These are phyloP conservation scores for Colletotrichum australisinense DNA, from an alignment of 2,329 filamentous ascomycete genomes.

Conservation along the genomic window DNA sequence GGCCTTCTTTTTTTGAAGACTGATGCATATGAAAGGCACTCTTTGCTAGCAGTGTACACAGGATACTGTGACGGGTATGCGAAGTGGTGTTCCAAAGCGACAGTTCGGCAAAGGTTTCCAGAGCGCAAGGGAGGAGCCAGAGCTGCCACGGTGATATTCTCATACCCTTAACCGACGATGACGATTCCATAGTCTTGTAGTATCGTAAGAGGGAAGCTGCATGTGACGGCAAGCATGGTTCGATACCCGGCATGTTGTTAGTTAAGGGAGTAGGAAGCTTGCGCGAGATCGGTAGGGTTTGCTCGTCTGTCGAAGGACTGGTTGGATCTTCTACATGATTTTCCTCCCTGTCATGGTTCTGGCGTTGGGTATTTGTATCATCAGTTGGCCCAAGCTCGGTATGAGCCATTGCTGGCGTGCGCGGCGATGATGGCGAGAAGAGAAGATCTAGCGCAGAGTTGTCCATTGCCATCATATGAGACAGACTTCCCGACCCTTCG, in stretches of 20 bases:
- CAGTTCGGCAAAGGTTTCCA: slow-evolving; percentile 54
- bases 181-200: slow-evolving; percentile 45
- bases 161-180: slow-evolving; percentile 44
- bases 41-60: slow-evolving; percentile 53
- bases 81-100: slow-evolving; percentile 52
- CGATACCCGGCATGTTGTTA: background rate
- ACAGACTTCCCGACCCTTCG: background rate
- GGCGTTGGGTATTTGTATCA: background rate
- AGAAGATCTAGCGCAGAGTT: background rate
- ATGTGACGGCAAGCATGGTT: slow-evolving; percentile 32
- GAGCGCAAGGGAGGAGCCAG: slow-evolving; percentile 53
- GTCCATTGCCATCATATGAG: slow-evolving; percentile 15
- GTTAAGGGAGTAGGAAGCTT: background rate
- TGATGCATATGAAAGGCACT: slow-evolving; percentile 54
- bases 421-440: background rate
- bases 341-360: background rate
- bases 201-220: slow-evolving; percentile 43
- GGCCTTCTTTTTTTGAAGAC: slow-evolving; percentile 1
- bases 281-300: background rate
- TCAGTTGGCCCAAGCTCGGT: background rate
- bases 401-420: background rate
- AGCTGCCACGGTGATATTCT: slow-evolving; percentile 57
- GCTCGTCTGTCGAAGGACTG: background rate
- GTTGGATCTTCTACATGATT: background rate
- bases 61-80: slow-evolving; percentile 49